phyloP scores from a whole-genome alignment of 2,329 filamentous ascomycete genomes.

The Alternaria tenuissima region DNA sequence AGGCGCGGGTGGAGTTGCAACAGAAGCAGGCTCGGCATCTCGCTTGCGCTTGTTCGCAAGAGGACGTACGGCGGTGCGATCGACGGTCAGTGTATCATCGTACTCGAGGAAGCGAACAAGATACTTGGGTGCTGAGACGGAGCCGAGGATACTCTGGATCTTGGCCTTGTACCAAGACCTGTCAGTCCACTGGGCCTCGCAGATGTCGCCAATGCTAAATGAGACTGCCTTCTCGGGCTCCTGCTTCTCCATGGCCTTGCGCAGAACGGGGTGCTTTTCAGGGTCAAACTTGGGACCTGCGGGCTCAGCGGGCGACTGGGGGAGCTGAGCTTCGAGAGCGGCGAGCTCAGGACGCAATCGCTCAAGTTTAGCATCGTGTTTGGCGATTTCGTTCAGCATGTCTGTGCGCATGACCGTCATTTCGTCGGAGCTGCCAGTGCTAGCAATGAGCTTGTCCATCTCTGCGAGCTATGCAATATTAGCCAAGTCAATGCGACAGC shows the following conservation, averaged over 20 bases:
- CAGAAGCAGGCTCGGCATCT: conserved; percentile 81
- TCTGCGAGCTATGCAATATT: conserved; percentile 46
- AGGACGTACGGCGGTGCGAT: conserved; percentile 49
- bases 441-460: conserved; percentile 79
- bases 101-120: conserved; percentile 96
- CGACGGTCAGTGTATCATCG: conserved; percentile 82
- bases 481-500: conserved; percentile 6
- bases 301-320: conserved; percentile 41
- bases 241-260: conserved; percentile 54
- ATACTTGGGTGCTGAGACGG: conserved; percentile 88
- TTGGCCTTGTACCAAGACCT: conserved; percentile 89
- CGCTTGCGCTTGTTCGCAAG: conserved; percentile 65
- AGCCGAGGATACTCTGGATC: conserved; percentile 93
- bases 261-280: conserved; percentile 80
- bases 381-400: conserved; percentile 80
- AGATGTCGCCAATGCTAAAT: conserved; percentile 88
- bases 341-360: conserved; percentile 70
- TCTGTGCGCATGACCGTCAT: conserved; percentile 82
- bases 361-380: conserved; percentile 77
- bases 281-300: conserved; percentile 72
- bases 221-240: conserved; percentile 55
- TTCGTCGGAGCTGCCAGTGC: conserved; percentile 80
- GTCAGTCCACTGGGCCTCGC: conserved; percentile 92
- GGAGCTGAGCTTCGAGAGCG: conserved; percentile 58
- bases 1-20: conserved; percentile 50